Evolutionary conservation across 2,329 filamentous ascomycete genomes (phyloP), one percentile per base, ranked within the genome.

Genomic region (Blumeriella jaapii): DNA sequence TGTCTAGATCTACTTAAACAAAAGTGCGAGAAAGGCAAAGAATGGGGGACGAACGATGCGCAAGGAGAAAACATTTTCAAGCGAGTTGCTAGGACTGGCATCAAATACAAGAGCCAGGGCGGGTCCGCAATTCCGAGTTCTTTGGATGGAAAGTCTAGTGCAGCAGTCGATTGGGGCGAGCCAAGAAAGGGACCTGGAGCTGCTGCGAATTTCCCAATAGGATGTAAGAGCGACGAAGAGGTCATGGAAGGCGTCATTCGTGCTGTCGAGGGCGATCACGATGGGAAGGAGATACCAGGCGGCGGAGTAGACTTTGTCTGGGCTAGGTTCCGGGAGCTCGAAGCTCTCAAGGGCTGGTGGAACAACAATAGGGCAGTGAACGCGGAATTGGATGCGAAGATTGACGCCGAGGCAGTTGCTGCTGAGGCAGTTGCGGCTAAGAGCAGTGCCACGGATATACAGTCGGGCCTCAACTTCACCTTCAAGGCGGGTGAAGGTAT

Each of bases 1-100:
- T 93, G 86, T 45, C 75, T 98, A 10, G 87, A 96, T 51, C 77
- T 98, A 2, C 76, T 96, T 30, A 93, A 91, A 59, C 79, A 89
- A 54, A 98, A 98, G 58, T 95, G 89, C 57, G 87, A 96, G 57
- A 91, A 83, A 59, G 91, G 91, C 25, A 82, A 82, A 45, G 61
- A 67, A 15, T 98, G 87, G 83, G 91, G 85, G 22, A 80, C 79
- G 0, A 74, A 74, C 31, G 85, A 93, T 27, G 69, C 76, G 2
- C 78, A 77, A 29, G 78, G 77, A 25, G 91, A 98, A 61, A 89
- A 85, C 48, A 75, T 98, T 31, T 98, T 96, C 65, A 82, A 79
- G 48, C 76, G 89, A 7, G 68, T 98, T 3, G 71, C 69, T 3
- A 68, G 78, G 28, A 65, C 74, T 11, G 74, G 74, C 29, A 71